Evolutionary conservation across 192 early-diverging fungal species (phyloP), one percentile per base, ranked within the genome.

Genomic region (Backusella luteola): DNA sequence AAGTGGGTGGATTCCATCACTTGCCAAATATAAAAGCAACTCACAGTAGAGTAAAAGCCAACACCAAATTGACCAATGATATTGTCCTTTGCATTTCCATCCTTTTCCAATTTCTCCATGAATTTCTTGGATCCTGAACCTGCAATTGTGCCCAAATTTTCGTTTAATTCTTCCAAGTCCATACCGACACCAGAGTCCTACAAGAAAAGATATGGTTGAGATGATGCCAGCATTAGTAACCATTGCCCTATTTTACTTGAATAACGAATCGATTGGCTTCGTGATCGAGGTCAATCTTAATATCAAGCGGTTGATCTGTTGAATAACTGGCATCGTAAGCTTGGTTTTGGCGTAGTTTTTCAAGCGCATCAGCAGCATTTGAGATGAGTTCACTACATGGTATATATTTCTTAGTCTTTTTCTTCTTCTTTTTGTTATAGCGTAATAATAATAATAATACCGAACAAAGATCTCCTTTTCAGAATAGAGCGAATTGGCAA

Each of bases 11-110:
- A 17, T 14, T 17, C 11, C 5, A 44, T 14, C 15, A 14, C 15
- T 15, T 19, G 5, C 15, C 66, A 38, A 1, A 11, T 32, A 32
- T 32, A 67, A 49, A 52, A 26, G 23, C 26, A 19, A 70, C 78
- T 82, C 69, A 71, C 69, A 35, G 84, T 81, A 39, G 87, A 88
- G 70, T 89, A 88, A 74, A 90, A 91, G 36, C 90, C 90, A 38
- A 95, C 93, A 86, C 94, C 94, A 80, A 96, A 96, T 76, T 96
- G 93, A 73, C 94, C 94, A 86, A 94, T 95, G 77, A 96, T 87
- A 73, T 85, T 87, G 35, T 94, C 88, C 69, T 88, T 86, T 34
- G 86, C 84, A 32, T 14, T 70, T 19, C 79, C 73, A 19, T 73
- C 79, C 19, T 74, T 81, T 17, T 78, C 79, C 34, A 94, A 69